Conservation (phyloP, 495 filamentous ascomycete genomes). For the Neurospora hispaniola region DNA sequence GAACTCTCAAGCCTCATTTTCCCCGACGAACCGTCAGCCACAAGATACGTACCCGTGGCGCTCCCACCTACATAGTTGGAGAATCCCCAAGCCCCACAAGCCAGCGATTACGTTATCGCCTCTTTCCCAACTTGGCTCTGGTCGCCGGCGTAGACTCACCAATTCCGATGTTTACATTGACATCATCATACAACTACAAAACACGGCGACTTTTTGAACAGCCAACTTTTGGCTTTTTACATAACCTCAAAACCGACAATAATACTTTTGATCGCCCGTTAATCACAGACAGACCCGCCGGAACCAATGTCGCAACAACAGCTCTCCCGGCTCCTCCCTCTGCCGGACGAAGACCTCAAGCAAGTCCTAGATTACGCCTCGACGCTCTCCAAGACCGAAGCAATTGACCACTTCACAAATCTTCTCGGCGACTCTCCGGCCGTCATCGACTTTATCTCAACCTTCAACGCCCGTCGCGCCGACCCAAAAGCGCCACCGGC, state of each 20-base stretch:
- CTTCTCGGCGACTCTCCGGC: conserved; percentile 79
- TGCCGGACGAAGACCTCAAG: conserved; percentile 72
- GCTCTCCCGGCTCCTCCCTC: conserved; percentile 64
- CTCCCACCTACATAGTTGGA: no score
- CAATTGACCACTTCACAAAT: conserved; percentile 75
- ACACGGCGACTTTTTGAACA: background rate
- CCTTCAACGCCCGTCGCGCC: conserved; percentile 69
- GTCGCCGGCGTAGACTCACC: background rate
- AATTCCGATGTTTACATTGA: background rate
- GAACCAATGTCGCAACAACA: conserved; percentile 50
- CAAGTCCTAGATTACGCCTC: conserved; percentile 74
- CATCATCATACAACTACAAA: background rate
- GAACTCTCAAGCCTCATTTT: background rate
- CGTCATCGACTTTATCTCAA: conserved; percentile 81
- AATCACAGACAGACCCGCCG: background rate
- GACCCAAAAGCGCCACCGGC: conserved; percentile 21
- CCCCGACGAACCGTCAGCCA: background rate
- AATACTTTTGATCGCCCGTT: background rate
- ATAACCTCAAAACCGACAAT: background rate
- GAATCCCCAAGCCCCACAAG: background rate
- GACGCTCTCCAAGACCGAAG: conserved; percentile 56
- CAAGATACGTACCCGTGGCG: background rate
- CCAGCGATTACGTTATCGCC: background rate
- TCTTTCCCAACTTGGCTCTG: background rate
- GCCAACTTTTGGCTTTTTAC: no score